phyloP scores from a whole-genome alignment of 116 monocot species.

The Iris pallida region DNA sequence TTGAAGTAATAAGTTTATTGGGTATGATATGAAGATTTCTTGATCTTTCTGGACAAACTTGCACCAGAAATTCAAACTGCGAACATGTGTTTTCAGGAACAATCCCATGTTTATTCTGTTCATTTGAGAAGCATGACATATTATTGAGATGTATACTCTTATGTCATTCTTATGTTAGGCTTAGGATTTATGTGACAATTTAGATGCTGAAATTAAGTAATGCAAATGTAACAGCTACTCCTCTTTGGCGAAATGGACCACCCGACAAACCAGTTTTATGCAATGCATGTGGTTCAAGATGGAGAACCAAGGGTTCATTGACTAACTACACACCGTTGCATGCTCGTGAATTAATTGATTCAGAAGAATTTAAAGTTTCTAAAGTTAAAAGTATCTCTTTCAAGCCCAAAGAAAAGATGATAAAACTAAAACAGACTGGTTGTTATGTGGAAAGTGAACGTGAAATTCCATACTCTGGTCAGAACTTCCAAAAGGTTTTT shows the following conservation, averaged over 20 bases:
- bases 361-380: conserved; percentile 32
- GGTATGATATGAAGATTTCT: neutral
- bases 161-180: neutral
- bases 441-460: conserved; percentile 13
- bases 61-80: neutral
- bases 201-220: conserved; percentile 11
- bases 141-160: neutral
- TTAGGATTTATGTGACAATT: neutral
- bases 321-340: conserved; percentile 88
- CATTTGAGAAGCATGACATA: neutral
- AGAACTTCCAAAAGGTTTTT: conserved; percentile 40
- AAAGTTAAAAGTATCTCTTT: conserved; percentile 35
- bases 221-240: conserved; percentile 64
- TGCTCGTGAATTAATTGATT: conserved; percentile 52
- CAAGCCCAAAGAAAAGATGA: conserved; percentile 39
- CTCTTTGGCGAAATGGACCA: conserved; percentile 96
- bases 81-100: neutral
- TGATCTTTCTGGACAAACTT: neutral
- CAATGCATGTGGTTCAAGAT: conserved; percentile 99
- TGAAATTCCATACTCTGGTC: conserved; percentile 38
- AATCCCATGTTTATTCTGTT: neutral
- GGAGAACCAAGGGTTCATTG: conserved; percentile 93
- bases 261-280: conserved; percentile 95
- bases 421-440: conserved; percentile 38
- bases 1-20: neutral